phyloP scores from a whole-genome alignment of 148 eudicot genomes.

The Vaccinium macrocarpon region DNA sequence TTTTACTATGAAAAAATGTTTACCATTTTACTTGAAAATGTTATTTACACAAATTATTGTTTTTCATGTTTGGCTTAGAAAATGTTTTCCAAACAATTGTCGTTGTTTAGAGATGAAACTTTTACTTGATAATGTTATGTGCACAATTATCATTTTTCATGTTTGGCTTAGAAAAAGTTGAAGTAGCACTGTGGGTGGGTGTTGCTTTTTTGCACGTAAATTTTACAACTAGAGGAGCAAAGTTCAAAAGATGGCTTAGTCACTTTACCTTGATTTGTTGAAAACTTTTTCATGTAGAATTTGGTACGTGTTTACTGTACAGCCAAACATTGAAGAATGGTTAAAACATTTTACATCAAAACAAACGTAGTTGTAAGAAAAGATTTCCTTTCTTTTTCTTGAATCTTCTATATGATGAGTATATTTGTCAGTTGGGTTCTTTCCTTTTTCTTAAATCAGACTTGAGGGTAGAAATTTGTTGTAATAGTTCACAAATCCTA shows the following conservation, averaged over 20 bases:
- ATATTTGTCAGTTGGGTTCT: neutral
- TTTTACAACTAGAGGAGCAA: neutral
- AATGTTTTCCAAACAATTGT: neutral
- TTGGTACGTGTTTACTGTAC: neutral
- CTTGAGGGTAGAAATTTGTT: neutral
- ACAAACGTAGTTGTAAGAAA: neutral
- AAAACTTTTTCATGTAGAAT: neutral
- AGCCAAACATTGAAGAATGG: neutral
- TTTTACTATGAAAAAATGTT: neutral
- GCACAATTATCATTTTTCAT: too few relatives aligned
- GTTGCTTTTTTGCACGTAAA: neutral
- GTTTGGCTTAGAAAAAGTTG: neutral
- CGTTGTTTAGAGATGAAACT: neutral
- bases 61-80: neutral
- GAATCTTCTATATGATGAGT: neutral
- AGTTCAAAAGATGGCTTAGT: neutral
- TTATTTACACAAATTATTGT: neutral
- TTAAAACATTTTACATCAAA: neutral
- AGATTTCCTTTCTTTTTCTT: neutral
- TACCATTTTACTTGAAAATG: neutral
- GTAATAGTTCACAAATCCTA: neutral
- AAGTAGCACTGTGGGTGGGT: neutral
- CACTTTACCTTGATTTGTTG: neutral
- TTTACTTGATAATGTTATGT: neutral
- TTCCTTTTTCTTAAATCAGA: neutral